Percentiles rank a stretch among this genome's conserved stretches.
These are phyloP conservation scores for Sistotremastrum suecicum DNA, from an alignment of 768 basidiomycete species.

Conservation along the genomic window DNA sequence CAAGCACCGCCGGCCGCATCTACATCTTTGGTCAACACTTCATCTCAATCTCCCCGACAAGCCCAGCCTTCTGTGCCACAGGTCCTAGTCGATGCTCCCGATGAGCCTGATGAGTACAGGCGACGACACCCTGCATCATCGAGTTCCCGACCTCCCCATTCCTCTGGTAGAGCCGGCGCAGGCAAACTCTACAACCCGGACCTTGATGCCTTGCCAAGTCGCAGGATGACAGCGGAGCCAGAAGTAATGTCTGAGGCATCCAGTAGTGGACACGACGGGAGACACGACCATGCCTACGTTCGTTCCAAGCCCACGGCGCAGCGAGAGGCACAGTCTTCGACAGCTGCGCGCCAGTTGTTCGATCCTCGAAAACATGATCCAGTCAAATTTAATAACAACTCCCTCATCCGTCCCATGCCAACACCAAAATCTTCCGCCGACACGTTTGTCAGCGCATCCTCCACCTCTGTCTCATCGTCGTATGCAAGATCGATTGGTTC, in stretches of 20 bases:
- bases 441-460: conserved; percentile 53
- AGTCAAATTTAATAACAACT: conserved; percentile 47
- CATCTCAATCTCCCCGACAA: conserved; percentile 16
- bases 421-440: conserved; percentile 54
- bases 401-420: conserved; percentile 28
- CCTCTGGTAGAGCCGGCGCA: conserved; percentile 18
- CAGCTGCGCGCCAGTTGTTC: conserved; percentile 44
- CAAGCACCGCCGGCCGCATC: conserved; percentile 15
- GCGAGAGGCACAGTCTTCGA: conserved; percentile 18
- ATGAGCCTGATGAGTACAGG: conserved; percentile 62
- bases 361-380: conserved; percentile 90
- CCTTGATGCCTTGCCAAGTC: conserved; percentile 43
- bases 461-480: conserved; percentile 62
- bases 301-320: conserved; percentile 16
- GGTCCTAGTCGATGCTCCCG: conserved; percentile 23
- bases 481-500: conserved; percentile 11
- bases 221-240: conserved; percentile 47
- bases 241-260: conserved; percentile 48
- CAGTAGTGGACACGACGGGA: conserved; percentile 31
- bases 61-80: conserved; percentile 19
- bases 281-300: conserved; percentile 16
- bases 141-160: conserved; percentile 37
- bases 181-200: conserved; percentile 61
- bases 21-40: conserved; percentile 16
- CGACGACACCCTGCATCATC: conserved; percentile 35